Evolutionary conservation across 306 rosid species (phyloP).

Genomic region (Medicago lupulina): DNA sequence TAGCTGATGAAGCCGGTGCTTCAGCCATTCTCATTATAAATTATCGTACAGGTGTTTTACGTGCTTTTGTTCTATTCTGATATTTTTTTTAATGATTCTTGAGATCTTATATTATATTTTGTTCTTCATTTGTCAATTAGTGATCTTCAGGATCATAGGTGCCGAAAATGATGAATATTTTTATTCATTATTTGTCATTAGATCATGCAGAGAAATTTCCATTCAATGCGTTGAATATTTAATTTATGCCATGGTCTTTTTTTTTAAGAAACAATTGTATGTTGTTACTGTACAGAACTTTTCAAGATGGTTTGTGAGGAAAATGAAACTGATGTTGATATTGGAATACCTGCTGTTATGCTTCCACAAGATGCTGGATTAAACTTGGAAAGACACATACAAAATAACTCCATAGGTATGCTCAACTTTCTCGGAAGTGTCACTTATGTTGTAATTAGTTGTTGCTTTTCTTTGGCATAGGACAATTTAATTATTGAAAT

Average conservation of each 20-base stretch:
- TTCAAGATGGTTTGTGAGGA: constrained; percentile 97
- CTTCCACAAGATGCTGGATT: constrained; percentile 90
- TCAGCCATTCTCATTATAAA: constrained; percentile 94
- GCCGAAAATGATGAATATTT: constrained; percentile 12
- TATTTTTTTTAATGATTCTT: constrained; percentile 5
- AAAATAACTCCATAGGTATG: constrained; percentile 66
- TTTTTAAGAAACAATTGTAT: constrained; percentile 29
- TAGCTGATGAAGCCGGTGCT: constrained; percentile 82
- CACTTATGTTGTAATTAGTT: constrained; percentile 28
- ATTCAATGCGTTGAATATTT: background rate
- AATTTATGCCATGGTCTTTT: background rate
- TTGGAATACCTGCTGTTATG: constrained; percentile 94
- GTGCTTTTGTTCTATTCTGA: constrained; percentile 20
- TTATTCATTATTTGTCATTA: background rate
- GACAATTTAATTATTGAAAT: constrained; percentile 26
- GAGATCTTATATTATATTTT: no score
- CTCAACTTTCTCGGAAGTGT: constrained; percentile 18
- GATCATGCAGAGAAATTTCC: background rate
- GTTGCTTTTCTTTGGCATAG: constrained; percentile 14
- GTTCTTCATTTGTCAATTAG: constrained; percentile 6
- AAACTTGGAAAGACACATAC: constrained; percentile 64
- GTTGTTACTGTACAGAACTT: constrained; percentile 67
- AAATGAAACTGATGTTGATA: constrained; percentile 72
- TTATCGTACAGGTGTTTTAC: constrained; percentile 66
- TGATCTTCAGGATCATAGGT: background rate